These are phyloP conservation scores for Leccinum rimulosum DNA, from an alignment of 768 basidiomycete genomes.

Conservation along the genomic window DNA sequence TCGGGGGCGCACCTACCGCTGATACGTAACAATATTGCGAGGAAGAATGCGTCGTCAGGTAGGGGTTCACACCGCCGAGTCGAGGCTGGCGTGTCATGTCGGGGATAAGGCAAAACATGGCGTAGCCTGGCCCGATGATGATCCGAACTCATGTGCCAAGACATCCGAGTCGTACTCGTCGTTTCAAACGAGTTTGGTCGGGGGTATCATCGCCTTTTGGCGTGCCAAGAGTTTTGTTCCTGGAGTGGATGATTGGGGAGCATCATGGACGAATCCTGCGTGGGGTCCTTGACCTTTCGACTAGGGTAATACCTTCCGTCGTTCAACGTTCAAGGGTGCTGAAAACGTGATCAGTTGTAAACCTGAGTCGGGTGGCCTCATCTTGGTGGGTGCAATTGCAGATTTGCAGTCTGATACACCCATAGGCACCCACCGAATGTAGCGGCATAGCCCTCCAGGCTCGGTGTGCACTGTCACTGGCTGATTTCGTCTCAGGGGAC, in stretches of 20 bases:
- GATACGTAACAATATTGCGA: too few species aligned
- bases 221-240: neutral
- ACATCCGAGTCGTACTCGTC: neutral
- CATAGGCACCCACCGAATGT: neutral
- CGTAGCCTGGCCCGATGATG: neutral
- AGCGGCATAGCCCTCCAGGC: too few species aligned
- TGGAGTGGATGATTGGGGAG: neutral
- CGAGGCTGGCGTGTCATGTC: too few species aligned
- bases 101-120: too few species aligned
- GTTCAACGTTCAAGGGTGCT: neutral
- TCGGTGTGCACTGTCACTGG: neutral
- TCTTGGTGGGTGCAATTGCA: neutral
- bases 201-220: neutral
- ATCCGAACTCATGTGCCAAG: neutral
- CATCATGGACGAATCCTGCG: too few species aligned
- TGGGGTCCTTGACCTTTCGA: too few species aligned
- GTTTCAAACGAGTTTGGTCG: neutral
- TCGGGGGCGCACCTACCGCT: slow-evolving; percentile 28
- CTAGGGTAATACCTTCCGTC: too few species aligned
- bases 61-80: too few species aligned
- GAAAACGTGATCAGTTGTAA: neutral
- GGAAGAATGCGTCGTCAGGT: too few species aligned
- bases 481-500: neutral
- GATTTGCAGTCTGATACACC: neutral
- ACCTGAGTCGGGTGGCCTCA: neutral